Evolutionary conservation across 2,329 filamentous ascomycete genomes (phyloP).

Genomic region (Amphichorda felina): DNA sequence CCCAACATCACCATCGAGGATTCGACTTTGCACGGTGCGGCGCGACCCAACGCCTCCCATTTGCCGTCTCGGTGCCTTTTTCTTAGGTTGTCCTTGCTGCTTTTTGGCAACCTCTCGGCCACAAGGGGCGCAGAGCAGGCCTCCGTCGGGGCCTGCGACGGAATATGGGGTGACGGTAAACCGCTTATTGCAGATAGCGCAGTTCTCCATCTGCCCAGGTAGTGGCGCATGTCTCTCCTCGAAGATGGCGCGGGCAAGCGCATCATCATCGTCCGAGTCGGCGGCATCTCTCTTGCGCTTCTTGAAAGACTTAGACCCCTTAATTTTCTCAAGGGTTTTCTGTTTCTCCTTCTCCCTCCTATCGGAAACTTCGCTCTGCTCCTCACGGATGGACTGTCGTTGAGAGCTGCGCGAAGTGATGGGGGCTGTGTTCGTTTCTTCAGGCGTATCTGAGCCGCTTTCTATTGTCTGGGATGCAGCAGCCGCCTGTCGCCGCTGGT

Average conservation of each 20-base stretch:
- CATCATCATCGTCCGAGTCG: constrained; percentile 35
- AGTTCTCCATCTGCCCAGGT: constrained; percentile 85
- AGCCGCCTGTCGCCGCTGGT: constrained; percentile 27
- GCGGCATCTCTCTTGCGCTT: constrained; percentile 30
- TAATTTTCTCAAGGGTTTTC: constrained; percentile 48
- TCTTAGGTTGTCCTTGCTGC: constrained; percentile 23
- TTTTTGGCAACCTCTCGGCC: constrained; percentile 63
- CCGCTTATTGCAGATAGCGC: constrained; percentile 71
- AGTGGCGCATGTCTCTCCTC: constrained; percentile 37
- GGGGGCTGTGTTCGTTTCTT: constrained; percentile 7
- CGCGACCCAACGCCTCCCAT: constrained; percentile 46
- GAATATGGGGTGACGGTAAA: constrained; percentile 92
- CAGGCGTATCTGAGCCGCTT: background rate
- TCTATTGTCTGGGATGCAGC: constrained; percentile 6
- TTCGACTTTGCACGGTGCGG: constrained; percentile 69
- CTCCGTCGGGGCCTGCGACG: constrained; percentile 69
- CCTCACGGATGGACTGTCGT: background rate
- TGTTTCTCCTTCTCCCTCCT: constrained; percentile 34
- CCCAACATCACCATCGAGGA: constrained; percentile 66
- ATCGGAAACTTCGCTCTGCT: constrained; percentile 5
- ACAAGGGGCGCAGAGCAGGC: constrained; percentile 74
- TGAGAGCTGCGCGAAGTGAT: background rate
- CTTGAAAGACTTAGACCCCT: constrained; percentile 46
- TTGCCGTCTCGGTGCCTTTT: constrained; percentile 33
- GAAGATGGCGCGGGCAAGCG: constrained; percentile 35